Evolutionary conservation across 2,329 filamentous ascomycete species (phyloP).

Genomic region (Septoria linicola): DNA sequence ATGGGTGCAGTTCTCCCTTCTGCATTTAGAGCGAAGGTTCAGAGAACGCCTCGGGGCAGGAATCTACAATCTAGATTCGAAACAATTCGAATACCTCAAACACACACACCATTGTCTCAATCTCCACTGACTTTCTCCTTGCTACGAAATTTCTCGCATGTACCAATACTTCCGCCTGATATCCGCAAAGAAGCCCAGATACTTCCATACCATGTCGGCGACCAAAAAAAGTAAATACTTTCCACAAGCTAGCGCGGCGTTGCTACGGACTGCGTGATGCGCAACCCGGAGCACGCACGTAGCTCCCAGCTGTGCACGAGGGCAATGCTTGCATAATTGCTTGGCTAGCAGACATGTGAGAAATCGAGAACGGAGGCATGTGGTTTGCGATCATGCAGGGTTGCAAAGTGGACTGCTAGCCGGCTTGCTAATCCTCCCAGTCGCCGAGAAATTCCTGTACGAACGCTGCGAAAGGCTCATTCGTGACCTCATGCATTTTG

Average conservation of each 20-base stretch:
- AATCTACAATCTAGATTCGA: constrained; percentile 14
- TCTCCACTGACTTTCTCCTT: background rate
- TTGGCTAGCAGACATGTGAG: background rate
- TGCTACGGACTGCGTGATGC: constrained; percentile 1
- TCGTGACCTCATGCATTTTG: background rate
- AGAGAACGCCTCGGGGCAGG: constrained; percentile 18
- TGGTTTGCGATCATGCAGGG: background rate
- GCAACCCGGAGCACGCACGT: background rate
- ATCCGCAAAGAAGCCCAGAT: constrained; percentile 8
- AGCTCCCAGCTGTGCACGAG: background rate
- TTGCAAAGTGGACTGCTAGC: background rate
- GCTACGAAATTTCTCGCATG: background rate
- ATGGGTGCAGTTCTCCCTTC: constrained; percentile 23
- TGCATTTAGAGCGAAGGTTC: constrained; percentile 8
- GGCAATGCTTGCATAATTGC: constrained; percentile 7
- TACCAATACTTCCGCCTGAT: constrained; percentile 1
- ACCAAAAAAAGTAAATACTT: background rate
- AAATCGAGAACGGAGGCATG: background rate
- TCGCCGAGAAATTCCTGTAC: no score
- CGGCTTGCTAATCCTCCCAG: background rate
- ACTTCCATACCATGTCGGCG: background rate
- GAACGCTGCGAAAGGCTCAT: no score
- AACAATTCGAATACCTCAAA: constrained; percentile 9
- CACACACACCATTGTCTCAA: background rate
- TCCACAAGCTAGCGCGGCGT: constrained; percentile 2